phyloP scores from a whole-genome alignment of 2,329 filamentous ascomycete genomes.

The Phoma sp. region DNA sequence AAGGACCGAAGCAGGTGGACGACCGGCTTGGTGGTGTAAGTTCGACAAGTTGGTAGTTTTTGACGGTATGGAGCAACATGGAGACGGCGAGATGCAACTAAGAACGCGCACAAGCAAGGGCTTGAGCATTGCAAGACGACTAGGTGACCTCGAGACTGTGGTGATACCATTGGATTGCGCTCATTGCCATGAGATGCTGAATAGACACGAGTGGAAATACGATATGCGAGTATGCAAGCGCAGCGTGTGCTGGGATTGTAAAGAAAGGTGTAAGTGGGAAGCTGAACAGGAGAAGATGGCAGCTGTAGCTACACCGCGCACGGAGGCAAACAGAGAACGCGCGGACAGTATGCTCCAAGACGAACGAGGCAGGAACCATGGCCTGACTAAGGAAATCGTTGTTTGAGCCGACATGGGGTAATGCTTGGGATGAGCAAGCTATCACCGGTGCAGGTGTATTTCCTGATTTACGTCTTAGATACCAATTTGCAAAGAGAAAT shows the following conservation, averaged over 20 bases:
- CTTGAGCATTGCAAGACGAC: constrained; percentile 37
- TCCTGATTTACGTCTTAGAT: constrained; percentile 9
- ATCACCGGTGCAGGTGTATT: background rate
- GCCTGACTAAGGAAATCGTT: background rate
- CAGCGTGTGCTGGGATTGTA: constrained; percentile 45
- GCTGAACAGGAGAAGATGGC: constrained; percentile 27
- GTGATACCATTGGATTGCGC: constrained; percentile 41
- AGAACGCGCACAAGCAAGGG: constrained; percentile 41
- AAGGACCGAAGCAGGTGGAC: constrained; percentile 27
- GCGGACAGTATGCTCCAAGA: constrained; percentile 44
- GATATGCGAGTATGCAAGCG: constrained; percentile 44
- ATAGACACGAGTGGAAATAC: constrained; percentile 45
- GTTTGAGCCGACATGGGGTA: constrained; percentile 19
- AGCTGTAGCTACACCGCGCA: constrained; percentile 10
- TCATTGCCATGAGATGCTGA: constrained; percentile 46
- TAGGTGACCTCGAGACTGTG: constrained; percentile 40
- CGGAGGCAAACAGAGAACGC: constrained; percentile 32
- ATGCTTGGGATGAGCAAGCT: background rate
- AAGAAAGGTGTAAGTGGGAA: constrained; percentile 44
- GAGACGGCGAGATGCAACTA: constrained; percentile 23
- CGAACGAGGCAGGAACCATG: constrained; percentile 14
- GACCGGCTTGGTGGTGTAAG: constrained; percentile 48
- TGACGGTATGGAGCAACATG: constrained; percentile 32
- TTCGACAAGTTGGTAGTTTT: constrained; percentile 45
- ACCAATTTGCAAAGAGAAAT: constrained; percentile 11